These are phyloP conservation scores for Apiotrichum porosum DNA, from an alignment of 1,284 basidiomycete genomes.

Conservation along the genomic window DNA sequence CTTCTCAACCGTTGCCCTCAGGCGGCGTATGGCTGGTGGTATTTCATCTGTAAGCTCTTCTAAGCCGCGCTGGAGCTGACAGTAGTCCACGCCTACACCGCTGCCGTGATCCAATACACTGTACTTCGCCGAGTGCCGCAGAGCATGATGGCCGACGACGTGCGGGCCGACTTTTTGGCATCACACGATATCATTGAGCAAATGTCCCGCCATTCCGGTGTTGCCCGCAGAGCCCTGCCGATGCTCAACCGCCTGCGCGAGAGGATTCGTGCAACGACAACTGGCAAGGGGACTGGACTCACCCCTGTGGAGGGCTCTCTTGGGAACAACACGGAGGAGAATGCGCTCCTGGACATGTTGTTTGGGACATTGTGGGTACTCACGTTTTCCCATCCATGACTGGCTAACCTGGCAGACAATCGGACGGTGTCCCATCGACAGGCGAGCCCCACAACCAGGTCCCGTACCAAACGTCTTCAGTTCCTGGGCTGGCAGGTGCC, in stretches of 20 bases:
- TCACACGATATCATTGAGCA: conserved; percentile 17
- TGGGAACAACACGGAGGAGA: too few species aligned
- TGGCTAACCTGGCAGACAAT: too few species aligned
- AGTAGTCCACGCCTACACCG: conserved; percentile 25
- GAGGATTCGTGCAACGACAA: conserved; percentile 3
- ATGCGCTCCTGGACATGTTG: conserved; percentile 1
- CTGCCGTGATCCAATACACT: conserved; percentile 22
- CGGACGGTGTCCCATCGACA: too few species aligned
- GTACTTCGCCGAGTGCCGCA: conserved; percentile 20
- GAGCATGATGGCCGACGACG: conserved; percentile 25
- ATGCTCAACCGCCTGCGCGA: conserved; percentile 13
- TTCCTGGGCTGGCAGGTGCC: background rate
- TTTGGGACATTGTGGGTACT: conserved; percentile 3
- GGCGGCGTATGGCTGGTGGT: conserved; percentile 24
- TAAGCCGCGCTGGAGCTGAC: background rate
- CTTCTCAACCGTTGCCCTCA: conserved; percentile 10
- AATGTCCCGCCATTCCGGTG: conserved; percentile 17
- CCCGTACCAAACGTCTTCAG: too few species aligned
- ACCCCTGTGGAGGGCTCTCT: too few species aligned
- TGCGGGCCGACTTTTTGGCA: conserved; percentile 18
- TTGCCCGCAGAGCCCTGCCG: conserved; percentile 12
- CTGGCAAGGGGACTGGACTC: background rate
- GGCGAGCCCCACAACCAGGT: background rate
- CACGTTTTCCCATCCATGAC: too few species aligned
- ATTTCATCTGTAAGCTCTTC: conserved; percentile 17